Base-by-base conservation (phyloP, 2,329 filamentous ascomycete genomes). In the Aspergillus pseudoviridinutans region DNA sequence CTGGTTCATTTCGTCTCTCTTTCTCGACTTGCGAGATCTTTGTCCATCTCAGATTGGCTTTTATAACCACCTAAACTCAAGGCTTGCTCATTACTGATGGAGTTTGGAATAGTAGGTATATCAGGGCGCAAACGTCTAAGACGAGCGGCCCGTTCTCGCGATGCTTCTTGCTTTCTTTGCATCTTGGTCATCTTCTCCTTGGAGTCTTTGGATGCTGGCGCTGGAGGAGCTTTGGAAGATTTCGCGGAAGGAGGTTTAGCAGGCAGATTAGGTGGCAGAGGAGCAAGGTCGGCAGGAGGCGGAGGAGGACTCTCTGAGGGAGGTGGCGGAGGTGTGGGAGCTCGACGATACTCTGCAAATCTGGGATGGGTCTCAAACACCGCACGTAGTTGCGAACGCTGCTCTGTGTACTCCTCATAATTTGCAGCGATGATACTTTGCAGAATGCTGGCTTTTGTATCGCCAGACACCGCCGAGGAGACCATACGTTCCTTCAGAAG, bases 351-450 rank as follows among this genome's bases (percentile, higher is more conserved):
- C 17, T 62, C 66, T 27, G 68, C 70, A 50, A 76, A 77, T 58
- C 71, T 66, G 28, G 66, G 59, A 35, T 75, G 64, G 3, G 72
- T 75, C 56, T 78, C 74, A 55, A 83, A 82, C 1, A 88, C 71
- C 38, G 78, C 74, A 53, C 78, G 76, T 8, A 92, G 76, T 62
- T 82, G 87, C 12, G 82, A 77, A 53, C 92, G 84, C 71, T 95
- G 90, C 46, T 80, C 73, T 22, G 83, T 78, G 68, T 95, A 95
- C 2, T 85, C 84, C 5, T 82, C 82, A 73, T 96, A 97, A 67
- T 96, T 88, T 54, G 90, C 92, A 10, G 82, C 87, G 54, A 95
- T 78, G 42, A 96, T 82, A 42, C 85, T 80, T 35, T 84, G 84
- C 6, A 97, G 82, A 25, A 97, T 84, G 68, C 87, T 90, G 50